Evolutionary conservation across 768 basidiomycete genomes (phyloP), one percentile per base, ranked within the genome.

Genomic region (Auricularia sp.): DNA sequence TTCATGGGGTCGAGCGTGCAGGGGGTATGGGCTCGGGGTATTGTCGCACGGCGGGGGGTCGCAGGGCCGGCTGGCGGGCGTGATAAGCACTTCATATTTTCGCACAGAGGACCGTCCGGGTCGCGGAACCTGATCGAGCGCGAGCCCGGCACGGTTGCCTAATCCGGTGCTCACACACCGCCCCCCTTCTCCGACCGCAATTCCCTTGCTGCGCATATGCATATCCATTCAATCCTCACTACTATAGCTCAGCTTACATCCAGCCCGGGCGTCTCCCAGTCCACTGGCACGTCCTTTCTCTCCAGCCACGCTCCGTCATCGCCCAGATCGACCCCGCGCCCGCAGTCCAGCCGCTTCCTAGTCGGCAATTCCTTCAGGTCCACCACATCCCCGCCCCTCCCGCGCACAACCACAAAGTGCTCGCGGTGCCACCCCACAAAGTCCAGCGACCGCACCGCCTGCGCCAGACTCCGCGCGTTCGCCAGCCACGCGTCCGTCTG

Each of bases 381-480:
- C 12, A 62, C 51, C 35, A 43, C 61, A n/a, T 68, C 64, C 21
- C 44, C 51, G 21, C 61, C 65, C 23, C 29, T 8, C 36, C 54
- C 43, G 36, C 85, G 77, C 62, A 83, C 83, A 63, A 87, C 82
- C 64, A 84, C 85, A 69, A 84, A 87, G 71, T 87, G 84, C 74
- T 87, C 86, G 44, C 84, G 84, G 72, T 87, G 84, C 86, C 85
- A 87, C n/a, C 86, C 86, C 1, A 87, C 71, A 66, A 87, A 87
- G 73, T 87, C 86, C 36, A 87, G 69, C 33, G 79, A 78, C 3
- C 81, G 82, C 0, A 87, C 67, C 34, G 72, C 71, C 3, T 73
- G 71, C 1, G 85, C 84, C 62, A 87, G 78, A 67, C 76, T 77
- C 35, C 81, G 75, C 59, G 81, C 84, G 63, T 74, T 77, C 36